Base-by-base conservation (phyloP, 768 basidiomycete genomes). In the Agaricus subrufescens region DNA sequence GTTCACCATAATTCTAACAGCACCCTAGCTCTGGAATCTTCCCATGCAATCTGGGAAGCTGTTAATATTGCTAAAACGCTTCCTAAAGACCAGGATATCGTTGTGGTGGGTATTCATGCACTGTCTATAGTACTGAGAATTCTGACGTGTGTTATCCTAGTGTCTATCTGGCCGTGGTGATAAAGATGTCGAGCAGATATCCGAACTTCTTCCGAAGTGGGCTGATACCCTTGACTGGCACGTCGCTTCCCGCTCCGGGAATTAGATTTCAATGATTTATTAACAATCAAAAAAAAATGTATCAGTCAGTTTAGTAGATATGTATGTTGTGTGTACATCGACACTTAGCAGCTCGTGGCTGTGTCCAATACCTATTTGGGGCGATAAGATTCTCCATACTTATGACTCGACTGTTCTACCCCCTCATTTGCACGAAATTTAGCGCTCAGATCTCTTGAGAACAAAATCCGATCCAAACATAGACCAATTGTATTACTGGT, bases 181-280 rank as follows among this genome's bases (percentile, higher is more conserved):
- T 71, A 98, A 98, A 72, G 96, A 99, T 66, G 97, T 99, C 3
- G 90, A 96, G 62, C 90, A 98, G 66, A 94, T 99, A 56, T 94
- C 89, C n/a, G 75, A 95, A 64, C 75, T 98, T 40, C 77, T 99
- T 54, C 96, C 96, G 10, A 91, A 96, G 71, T 98, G 95, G 96
- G 94, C 90, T 10, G 88, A 97, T 65, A 85, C 73, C 62, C 80
- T 98, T 37, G 90, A 95, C 76, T 98, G 96, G 96, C 92, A 95
- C 63, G 75, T 95, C 44, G 78, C 79, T 44, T 66, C 71, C 8
- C 71, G 66, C 56, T 67, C 67, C 29, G 61, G 34, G 30, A 14
- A 49, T 23, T 37, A 43, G 44, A 34, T n/a, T 42, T 50, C 14
- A 19, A 42, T 19, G 40, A 42, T 15, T 14, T 42, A 15, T 15